Evolutionary conservation across 192 early-diverging fungal species (phyloP).

Genomic region (Phycomyces nitens): DNA sequence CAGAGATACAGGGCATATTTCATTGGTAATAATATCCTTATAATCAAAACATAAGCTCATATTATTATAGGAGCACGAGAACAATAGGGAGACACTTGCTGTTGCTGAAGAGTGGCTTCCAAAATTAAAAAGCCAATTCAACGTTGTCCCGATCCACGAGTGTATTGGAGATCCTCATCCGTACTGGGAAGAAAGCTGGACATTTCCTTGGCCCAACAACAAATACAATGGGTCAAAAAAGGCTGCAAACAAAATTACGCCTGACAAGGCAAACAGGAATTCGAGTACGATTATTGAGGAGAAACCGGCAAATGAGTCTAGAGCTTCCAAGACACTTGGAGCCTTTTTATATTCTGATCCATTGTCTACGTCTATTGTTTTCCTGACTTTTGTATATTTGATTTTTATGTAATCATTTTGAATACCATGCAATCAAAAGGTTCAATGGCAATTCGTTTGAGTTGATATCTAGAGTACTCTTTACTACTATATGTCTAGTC

Average conservation of each 20-base stretch:
- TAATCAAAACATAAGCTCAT: neutral
- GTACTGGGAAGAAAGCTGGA: slow-evolving; percentile 35
- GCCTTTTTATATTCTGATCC: neutral
- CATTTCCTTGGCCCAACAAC: slow-evolving; percentile 8
- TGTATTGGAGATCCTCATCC: slow-evolving; percentile 35
- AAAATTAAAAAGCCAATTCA: slow-evolving; percentile 30
- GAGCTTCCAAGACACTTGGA: neutral
- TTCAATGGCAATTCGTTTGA: too few relatives aligned
- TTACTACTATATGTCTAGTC: neutral
- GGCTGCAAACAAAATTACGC: too few relatives aligned
- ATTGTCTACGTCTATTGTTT: neutral
- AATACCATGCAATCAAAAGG: too few relatives aligned
- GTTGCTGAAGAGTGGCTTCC: slow-evolving; percentile 45
- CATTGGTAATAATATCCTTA: slow-evolving; percentile 5
- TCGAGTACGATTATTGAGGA: too few relatives aligned
- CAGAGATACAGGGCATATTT: neutral
- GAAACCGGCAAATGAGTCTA: neutral
- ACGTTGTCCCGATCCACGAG: slow-evolving; percentile 30
- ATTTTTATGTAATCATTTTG: too few relatives aligned
- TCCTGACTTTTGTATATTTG: too few relatives aligned
- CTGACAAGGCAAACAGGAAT: too few relatives aligned
- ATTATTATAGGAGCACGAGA: slow-evolving; percentile 35
- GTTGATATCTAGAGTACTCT: neutral
- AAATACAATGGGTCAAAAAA: too few relatives aligned
- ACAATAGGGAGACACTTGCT: slow-evolving; percentile 34